These are phyloP conservation scores for Leavenworthia alabamica DNA, from an alignment of 345 rosid genomes.

Conservation along the genomic window DNA sequence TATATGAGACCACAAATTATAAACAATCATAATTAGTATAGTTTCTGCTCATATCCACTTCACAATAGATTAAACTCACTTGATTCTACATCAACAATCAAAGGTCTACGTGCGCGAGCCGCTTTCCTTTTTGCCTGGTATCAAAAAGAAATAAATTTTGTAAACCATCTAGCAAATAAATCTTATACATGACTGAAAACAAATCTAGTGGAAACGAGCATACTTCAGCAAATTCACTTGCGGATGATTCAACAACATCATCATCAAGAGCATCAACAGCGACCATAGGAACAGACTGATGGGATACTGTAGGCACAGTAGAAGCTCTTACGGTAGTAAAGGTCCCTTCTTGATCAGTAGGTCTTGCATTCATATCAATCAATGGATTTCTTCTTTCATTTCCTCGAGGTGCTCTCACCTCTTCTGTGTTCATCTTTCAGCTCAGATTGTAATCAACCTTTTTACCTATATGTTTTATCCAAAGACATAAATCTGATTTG, in stretches of 20 bases:
- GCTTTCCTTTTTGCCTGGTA: conserved; percentile 77
- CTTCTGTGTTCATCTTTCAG: conserved; percentile 19
- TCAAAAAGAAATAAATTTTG: conserved; percentile 12
- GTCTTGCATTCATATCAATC: conserved; percentile 28
- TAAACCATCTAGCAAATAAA: not conserved
- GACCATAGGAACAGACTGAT: conserved; percentile 36
- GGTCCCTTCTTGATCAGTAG: conserved; percentile 29
- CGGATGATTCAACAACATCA: conserved; percentile 68
- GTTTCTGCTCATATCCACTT: not conserved
- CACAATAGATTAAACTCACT: conserved; percentile 33
- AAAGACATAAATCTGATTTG: not conserved
- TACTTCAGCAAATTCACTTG: conserved; percentile 84
- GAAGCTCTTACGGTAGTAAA: conserved; percentile 11
- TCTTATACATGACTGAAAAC: not conserved
- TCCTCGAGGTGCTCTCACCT: conserved; percentile 9
- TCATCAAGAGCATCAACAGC: conserved; percentile 80
- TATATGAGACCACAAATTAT: not conserved
- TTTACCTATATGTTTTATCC: not conserved
- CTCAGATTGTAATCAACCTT: conserved; percentile 3
- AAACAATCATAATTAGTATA: not conserved
- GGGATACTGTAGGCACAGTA: conserved; percentile 13
- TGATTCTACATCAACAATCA: conserved; percentile 68
- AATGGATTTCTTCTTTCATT: conserved; percentile 21
- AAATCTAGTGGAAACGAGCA: not conserved
- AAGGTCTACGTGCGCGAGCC: conserved; percentile 36